A percentile compares a stretch with the other conserved stretches of the same genome.
Evolutionary conservation across 805 yeast species (phyloP).

Genomic region (Candida ortonii): DNA sequence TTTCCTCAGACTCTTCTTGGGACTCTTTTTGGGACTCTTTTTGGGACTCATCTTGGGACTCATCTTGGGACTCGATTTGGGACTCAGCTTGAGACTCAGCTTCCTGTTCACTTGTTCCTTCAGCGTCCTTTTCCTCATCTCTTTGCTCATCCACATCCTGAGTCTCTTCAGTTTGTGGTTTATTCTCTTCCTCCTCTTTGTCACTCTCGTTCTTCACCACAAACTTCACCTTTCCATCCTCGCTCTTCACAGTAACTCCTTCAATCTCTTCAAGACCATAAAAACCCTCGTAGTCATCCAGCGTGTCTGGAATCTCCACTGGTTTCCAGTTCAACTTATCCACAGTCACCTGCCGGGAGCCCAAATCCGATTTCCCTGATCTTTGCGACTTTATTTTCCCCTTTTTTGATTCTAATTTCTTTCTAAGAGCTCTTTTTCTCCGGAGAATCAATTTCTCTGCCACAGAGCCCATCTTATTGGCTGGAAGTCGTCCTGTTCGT

Average conservation of each 20-base stretch:
- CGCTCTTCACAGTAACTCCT: conserved; percentile 80
- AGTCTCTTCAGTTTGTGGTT: conserved; percentile 5
- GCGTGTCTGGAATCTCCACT: conserved; percentile 77
- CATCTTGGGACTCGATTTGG: too few species aligned
- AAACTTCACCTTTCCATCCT: conserved; percentile 65
- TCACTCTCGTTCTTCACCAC: conserved; percentile 37
- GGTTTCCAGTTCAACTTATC: conserved; percentile 70
- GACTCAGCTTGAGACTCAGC: conserved; percentile 3
- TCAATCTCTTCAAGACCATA: conserved; percentile 92
- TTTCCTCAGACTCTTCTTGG: conserved; percentile 2
- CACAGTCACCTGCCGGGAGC: conserved; percentile 39
- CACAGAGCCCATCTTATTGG: conserved; percentile 17
- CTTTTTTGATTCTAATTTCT: conserved; percentile 8
- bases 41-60: neutral
- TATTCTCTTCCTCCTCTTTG: conserved; percentile 20
- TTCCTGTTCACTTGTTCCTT: conserved; percentile 7
- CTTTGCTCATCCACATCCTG: conserved; percentile 6
- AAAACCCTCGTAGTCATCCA: conserved; percentile 86
- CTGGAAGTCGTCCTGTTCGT: conserved; percentile 1
- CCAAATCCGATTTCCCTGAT: neutral
- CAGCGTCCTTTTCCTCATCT: conserved; percentile 13
- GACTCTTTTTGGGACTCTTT: too few species aligned
- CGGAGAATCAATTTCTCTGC: conserved; percentile 17
- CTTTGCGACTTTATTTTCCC: conserved; percentile 3
- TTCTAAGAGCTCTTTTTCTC: conserved; percentile 13